A percentile compares a stretch with the other conserved stretches of the same genome.
These are phyloP conservation scores for Peronosclerospora sorghi DNA, from an alignment of 352 stramenopile species.

Conservation along the genomic window DNA sequence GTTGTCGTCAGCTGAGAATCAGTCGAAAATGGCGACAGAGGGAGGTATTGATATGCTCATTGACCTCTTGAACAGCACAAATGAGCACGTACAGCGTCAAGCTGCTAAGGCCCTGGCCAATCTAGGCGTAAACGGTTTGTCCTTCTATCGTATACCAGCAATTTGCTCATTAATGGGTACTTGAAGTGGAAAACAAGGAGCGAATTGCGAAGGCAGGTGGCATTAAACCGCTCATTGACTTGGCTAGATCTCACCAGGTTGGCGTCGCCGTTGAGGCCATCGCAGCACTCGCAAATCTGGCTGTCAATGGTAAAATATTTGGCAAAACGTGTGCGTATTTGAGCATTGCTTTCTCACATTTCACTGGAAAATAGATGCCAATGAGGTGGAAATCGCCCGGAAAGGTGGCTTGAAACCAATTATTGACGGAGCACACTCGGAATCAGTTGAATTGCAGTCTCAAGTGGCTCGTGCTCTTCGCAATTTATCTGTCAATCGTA, in stretches of 20 bases:
- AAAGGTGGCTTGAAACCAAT: slow-evolving; percentile 86
- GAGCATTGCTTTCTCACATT: not conserved
- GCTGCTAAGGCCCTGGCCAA: slow-evolving; percentile 91
- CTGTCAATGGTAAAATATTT: slow-evolving; percentile 76
- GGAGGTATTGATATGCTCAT: slow-evolving; percentile 92
- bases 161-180: not conserved
- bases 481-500: slow-evolving; percentile 90
- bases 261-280: slow-evolving; percentile 86
- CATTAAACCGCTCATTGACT: slow-evolving; percentile 78
- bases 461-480: slow-evolving; percentile 85
- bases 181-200: slow-evolving; percentile 87
- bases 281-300: slow-evolving; percentile 90
- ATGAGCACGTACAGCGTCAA: slow-evolving; percentile 88
- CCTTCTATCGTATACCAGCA: not conserved
- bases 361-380: slow-evolving; percentile 58
- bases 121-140: slow-evolving; percentile 82
- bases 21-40: slow-evolving; percentile 89
- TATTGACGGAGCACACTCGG: slow-evolving; percentile 69
- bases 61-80: slow-evolving; percentile 69
- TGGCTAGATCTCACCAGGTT: slow-evolving; percentile 75
- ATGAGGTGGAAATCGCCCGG: slow-evolving; percentile 86
- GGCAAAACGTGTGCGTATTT: not conserved
- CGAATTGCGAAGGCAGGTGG: slow-evolving; percentile 84
- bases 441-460: slow-evolving; percentile 79
- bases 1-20: slow-evolving; percentile 76